phyloP scores from a whole-genome alignment of 2,329 filamentous ascomycete species.

The Pyricularia grisea region DNA sequence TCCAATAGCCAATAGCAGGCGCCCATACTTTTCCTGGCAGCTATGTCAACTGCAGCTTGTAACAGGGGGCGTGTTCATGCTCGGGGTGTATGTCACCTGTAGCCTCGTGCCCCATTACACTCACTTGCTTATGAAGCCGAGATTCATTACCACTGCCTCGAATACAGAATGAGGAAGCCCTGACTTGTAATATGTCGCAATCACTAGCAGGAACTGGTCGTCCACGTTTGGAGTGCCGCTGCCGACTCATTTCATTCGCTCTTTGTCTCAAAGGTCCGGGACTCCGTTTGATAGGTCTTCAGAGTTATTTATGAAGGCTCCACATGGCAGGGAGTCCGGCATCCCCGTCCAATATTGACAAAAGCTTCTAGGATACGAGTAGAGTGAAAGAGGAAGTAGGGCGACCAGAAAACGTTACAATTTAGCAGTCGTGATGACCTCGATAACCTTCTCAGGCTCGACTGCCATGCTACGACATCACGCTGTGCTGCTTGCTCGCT shows the following conservation, averaged over 20 bases:
- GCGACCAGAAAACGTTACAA: background rate
- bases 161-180: background rate
- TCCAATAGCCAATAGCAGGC: background rate
- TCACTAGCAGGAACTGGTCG: background rate
- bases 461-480: slow-evolving; percentile 4
- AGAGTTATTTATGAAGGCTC: background rate
- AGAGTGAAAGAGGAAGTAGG: background rate
- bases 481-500: background rate
- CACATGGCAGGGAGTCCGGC: background rate
- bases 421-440: background rate
- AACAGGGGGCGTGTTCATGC: background rate
- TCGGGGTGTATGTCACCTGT: background rate
- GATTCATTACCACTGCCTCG: background rate
- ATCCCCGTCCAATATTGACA: background rate
- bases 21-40: background rate
- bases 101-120: background rate
- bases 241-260: background rate
- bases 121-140: background rate
- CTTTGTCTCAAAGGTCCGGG: background rate
- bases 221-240: background rate
- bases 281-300: background rate
- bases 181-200: background rate
- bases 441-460: slow-evolving; percentile 2
- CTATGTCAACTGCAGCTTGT: background rate
- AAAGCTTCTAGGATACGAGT: background rate